These are phyloP conservation scores for Lodderomyces margitis DNA, from an alignment of 1,139 yeast genomes.

Conservation along the genomic window DNA sequence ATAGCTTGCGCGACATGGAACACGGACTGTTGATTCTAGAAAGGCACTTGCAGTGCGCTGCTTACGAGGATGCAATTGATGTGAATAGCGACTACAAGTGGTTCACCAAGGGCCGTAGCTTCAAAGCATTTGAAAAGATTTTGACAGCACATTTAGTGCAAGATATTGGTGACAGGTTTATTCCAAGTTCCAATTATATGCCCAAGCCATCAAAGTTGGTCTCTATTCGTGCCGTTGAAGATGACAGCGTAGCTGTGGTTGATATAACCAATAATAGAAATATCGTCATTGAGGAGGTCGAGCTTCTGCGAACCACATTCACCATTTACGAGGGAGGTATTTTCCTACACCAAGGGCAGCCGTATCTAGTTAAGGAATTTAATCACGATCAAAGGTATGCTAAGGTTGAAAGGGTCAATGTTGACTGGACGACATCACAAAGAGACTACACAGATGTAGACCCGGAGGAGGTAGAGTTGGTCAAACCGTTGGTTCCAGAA, in stretches of 20 bases:
- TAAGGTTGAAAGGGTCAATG: slow-evolving; percentile 80
- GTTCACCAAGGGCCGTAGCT: slow-evolving; percentile 33
- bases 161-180: slow-evolving; percentile 55
- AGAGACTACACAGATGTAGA: slow-evolving; percentile 92
- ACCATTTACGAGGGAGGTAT: slow-evolving; percentile 95
- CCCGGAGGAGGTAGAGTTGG: slow-evolving; percentile 69
- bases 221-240: slow-evolving; percentile 79
- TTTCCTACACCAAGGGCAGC: slow-evolving; percentile 88
- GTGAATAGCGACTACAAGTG: slow-evolving; percentile 52
- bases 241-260: slow-evolving; percentile 78
- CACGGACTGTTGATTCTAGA: slow-evolving; percentile 52
- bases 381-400: slow-evolving; percentile 75
- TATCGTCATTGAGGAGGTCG: slow-evolving; percentile 84
- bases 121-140: slow-evolving; percentile 30
- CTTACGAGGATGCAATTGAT: slow-evolving; percentile 72
- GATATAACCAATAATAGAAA: slow-evolving; percentile 78
- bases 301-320: slow-evolving; percentile 82
- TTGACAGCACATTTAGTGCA: slow-evolving; percentile 44
- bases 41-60: slow-evolving; percentile 92
- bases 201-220: slow-evolving; percentile 82
- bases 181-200: slow-evolving; percentile 56
- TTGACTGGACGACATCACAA: slow-evolving; percentile 90
- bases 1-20: slow-evolving; percentile 35
- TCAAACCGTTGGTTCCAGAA: slow-evolving; percentile 46
- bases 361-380: slow-evolving; percentile 82